Conservation (phyloP, 2,329 filamentous ascomycete genomes). For the Pestalotiopsis fici region DNA sequence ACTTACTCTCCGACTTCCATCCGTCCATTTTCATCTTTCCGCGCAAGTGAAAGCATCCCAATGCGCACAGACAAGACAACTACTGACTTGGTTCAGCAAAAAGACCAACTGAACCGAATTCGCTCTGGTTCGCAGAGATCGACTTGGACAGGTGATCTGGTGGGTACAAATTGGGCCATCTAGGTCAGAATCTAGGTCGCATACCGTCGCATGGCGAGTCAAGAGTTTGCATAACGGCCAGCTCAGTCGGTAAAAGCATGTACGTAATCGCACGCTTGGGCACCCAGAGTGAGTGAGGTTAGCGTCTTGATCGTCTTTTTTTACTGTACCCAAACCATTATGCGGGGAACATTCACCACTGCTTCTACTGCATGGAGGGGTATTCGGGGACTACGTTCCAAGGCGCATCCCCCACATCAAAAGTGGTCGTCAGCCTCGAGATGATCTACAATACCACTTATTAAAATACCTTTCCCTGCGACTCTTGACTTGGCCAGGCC, state of each 20-base stretch:
- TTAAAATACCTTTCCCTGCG: background rate
- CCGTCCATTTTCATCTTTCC: too few relatives aligned
- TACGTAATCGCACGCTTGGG: background rate
- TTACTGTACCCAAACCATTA: background rate
- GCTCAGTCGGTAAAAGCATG: background rate
- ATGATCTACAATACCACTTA: background rate
- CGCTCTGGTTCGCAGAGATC: background rate
- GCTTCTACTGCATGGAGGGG: background rate
- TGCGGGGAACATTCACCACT: background rate
- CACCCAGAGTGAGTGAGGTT: background rate
- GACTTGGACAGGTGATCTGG: background rate
- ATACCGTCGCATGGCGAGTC: background rate
- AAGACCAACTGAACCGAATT: background rate
- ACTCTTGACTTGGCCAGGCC: background rate
- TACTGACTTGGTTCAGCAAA: background rate
- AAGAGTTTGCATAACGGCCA: background rate
- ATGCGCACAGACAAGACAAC: background rate
- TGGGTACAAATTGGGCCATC: background rate
- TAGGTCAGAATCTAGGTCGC: background rate
- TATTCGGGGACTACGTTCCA: background rate
- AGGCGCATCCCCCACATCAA: background rate
- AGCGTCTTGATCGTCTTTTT: background rate
- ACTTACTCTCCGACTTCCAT: too few relatives aligned
- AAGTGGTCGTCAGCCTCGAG: background rate
- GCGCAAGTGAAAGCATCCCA: too few relatives aligned